Evolutionary conservation across 1,139 yeast genomes (phyloP).

Genomic region (Kodamaea alishanica): DNA sequence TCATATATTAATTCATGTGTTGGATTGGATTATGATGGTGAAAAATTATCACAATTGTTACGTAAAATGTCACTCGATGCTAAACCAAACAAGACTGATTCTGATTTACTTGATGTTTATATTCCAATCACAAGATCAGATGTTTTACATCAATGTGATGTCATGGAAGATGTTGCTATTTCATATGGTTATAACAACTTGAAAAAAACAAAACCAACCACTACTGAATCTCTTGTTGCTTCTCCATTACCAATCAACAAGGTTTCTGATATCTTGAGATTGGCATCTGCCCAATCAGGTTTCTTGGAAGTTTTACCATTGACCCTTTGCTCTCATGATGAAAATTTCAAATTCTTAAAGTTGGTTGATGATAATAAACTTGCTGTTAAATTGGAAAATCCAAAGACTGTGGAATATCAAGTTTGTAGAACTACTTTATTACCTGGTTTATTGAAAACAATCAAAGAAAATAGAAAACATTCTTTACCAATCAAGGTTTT

Average conservation of each 20-base stretch:
- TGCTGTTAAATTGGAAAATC: conserved; percentile 91
- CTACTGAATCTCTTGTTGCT: conserved; percentile 72
- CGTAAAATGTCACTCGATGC: conserved; percentile 81
- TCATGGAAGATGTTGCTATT: conserved; percentile 98
- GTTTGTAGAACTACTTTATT: conserved; percentile 93
- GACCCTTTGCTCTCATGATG: conserved; percentile 94
- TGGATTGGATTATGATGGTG: conserved; percentile 69
- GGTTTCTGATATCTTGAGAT: conserved; percentile 83
- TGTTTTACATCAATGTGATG: conserved; percentile 94
- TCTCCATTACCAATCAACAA: conserved; percentile 88
- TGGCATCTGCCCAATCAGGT: conserved; percentile 91
- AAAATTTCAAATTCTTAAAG: conserved; percentile 85
- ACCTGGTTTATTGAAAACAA: conserved; percentile 93
- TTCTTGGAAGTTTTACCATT: conserved; percentile 96
- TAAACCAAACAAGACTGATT: conserved; percentile 44
- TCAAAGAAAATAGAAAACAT: conserved; percentile 94
- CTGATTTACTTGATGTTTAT: conserved; percentile 59
- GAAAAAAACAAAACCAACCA: conserved; percentile 73
- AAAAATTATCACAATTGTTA: conserved; percentile 66
- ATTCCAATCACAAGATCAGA: conserved; percentile 96
- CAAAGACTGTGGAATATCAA: conserved; percentile 94
- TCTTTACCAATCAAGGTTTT: conserved; percentile 91
- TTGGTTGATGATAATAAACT: conserved; percentile 65
- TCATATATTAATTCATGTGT: conserved; percentile 88
- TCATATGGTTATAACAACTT: conserved; percentile 93